These are phyloP conservation scores for Pisolithus albus DNA, from an alignment of 768 basidiomycete genomes.

Conservation along the genomic window DNA sequence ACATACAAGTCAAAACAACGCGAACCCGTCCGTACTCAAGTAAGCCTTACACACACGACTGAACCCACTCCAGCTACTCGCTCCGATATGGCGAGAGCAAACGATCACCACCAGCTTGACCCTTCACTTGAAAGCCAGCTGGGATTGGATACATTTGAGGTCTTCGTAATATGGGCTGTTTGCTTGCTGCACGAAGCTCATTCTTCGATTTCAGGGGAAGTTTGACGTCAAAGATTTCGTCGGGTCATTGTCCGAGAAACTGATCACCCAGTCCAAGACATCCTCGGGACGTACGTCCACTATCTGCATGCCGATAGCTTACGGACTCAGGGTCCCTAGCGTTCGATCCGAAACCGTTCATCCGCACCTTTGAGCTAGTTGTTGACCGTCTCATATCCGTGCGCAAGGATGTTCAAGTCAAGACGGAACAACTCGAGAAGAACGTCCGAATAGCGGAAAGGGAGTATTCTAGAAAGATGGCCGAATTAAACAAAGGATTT, in stretches of 20 bases:
- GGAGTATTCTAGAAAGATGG: conserved; percentile 91
- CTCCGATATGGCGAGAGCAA: conserved; percentile 16
- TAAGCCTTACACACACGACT: background rate
- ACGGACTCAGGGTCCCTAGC: conserved; percentile 40
- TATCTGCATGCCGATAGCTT: background rate
- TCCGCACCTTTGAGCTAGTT: conserved; percentile 84
- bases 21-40: background rate
- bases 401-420: conserved; percentile 83
- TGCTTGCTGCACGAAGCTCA: conserved; percentile 2
- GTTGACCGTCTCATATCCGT: conserved; percentile 84
- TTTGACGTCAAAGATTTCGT: conserved; percentile 92
- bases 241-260: conserved; percentile 75
- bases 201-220: conserved; percentile 51
- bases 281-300: conserved; percentile 70
- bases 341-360: conserved; percentile 92
- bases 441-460: conserved; percentile 82
- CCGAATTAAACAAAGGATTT: conserved; percentile 88
- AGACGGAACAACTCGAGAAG: conserved; percentile 90
- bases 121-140: conserved; percentile 48
- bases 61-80: background rate
- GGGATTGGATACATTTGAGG: conserved; percentile 50
- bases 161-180: conserved; percentile 14
- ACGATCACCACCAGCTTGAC: conserved; percentile 34
- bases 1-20: conserved; percentile 29
- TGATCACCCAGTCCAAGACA: conserved; percentile 79